Percentiles rank a stretch among this genome's conserved stretches.
phyloP scores from a whole-genome alignment of 2,329 filamentous ascomycete genomes.

The Talaromyces sp. region DNA sequence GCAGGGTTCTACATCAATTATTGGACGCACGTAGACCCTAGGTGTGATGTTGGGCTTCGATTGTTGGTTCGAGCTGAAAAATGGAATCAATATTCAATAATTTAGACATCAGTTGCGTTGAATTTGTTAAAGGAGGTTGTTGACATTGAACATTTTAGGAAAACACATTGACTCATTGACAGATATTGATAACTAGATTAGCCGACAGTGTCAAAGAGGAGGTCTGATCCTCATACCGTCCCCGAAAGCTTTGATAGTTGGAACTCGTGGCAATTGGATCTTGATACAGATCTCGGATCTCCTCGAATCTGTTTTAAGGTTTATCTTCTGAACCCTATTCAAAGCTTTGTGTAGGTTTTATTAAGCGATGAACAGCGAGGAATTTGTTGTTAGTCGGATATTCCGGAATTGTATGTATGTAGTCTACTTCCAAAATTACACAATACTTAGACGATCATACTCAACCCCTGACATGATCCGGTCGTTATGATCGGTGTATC shows the following conservation, averaged over 20 bases:
- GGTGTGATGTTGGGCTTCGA: neutral
- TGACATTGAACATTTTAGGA: neutral
- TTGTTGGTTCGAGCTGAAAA: neutral
- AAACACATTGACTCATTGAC: neutral
- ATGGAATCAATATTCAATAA: neutral
- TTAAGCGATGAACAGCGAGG: neutral
- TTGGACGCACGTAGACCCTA: neutral
- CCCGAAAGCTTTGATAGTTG: neutral
- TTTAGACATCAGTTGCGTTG: neutral
- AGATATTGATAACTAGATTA: neutral
- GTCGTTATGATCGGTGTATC: neutral
- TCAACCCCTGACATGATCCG: neutral
- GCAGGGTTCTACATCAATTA: neutral
- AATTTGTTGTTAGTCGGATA: neutral
- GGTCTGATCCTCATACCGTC: neutral
- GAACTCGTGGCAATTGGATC: neutral
- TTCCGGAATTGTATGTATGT: neutral
- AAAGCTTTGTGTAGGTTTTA: neutral
- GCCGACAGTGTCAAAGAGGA: neutral
- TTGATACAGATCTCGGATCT: neutral
- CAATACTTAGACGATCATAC: neutral
- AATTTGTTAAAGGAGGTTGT: neutral
- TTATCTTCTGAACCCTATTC: neutral
- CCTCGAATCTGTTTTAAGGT: neutral
- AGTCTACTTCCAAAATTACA: neutral